These are phyloP conservation scores for Neoarthrinium moseri DNA, from an alignment of 2,329 filamentous ascomycete species.

Conservation along the genomic window DNA sequence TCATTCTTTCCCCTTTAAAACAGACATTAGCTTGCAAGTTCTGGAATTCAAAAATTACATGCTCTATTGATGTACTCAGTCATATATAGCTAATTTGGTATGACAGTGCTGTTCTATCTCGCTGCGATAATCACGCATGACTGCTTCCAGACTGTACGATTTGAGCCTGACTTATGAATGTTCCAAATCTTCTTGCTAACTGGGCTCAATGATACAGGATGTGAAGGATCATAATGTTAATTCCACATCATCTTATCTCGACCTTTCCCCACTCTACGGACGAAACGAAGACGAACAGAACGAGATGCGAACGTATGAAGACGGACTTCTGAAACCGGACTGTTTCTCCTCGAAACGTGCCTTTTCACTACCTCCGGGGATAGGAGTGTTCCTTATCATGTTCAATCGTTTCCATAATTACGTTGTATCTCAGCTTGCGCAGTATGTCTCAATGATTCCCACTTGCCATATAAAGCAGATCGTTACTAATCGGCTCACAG, in stretches of 20 bases:
- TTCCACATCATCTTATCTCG: conserved; percentile 51
- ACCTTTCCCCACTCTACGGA: conserved; percentile 53
- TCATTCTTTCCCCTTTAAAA: too few species aligned
- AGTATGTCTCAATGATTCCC: neutral
- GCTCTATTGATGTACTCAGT: too few species aligned
- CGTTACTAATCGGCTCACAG: conserved; percentile 6
- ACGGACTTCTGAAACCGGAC: conserved; percentile 53
- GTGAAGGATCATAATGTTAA: conserved; percentile 42
- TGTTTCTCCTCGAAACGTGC: conserved; percentile 52
- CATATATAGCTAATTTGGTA: neutral
- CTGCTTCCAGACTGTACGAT: conserved; percentile 41
- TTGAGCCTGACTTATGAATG: neutral
- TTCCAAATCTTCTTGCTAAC: neutral
- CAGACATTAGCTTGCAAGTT: too few species aligned
- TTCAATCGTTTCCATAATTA: conserved; percentile 40
- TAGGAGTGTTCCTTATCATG: conserved; percentile 51
- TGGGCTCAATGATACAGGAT: conserved; percentile 22
- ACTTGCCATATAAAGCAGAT: conserved; percentile 14
- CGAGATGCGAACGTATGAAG: conserved; percentile 43
- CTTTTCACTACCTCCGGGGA: conserved; percentile 50
- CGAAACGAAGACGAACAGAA: conserved; percentile 49
- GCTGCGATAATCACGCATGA: conserved; percentile 44
- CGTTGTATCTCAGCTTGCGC: conserved; percentile 16
- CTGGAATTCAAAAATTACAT: too few species aligned
- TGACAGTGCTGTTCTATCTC: conserved; percentile 6